Percentiles rank a stretch among this genome's conserved stretches.
Conservation (phyloP, 192 early-diverging fungal genomes). For the Umbelopsis ramanniana region DNA sequence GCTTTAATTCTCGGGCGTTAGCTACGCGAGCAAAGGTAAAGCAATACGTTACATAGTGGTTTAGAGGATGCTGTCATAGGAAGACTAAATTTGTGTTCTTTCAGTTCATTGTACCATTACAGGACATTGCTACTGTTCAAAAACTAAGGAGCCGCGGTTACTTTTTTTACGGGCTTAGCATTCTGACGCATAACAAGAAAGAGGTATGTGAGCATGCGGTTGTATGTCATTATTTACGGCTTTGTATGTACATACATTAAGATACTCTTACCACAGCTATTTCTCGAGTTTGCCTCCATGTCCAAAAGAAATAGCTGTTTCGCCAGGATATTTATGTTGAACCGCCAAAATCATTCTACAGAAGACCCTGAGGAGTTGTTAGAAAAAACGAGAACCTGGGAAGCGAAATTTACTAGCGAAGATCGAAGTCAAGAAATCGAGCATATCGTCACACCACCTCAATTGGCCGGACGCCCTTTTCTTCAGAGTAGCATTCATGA, state of each 20-base stretch:
- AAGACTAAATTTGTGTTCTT: not conserved
- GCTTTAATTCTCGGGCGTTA: constrained; percentile 62
- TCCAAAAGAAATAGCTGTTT: constrained; percentile 51
- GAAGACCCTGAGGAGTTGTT: not conserved
- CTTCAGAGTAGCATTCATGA: constrained; percentile 11
- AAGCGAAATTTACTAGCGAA: not conserved
- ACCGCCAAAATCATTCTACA: not conserved
- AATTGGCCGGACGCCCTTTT: not conserved
- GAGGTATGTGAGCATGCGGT: constrained; percentile 35
- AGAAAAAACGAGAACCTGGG: constrained; percentile 3
- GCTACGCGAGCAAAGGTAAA: constrained; percentile 51
- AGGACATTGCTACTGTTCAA: constrained; percentile 51
- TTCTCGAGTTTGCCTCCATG: constrained; percentile 61
- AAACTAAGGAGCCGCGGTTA: constrained; percentile 47
- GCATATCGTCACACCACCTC: not conserved
- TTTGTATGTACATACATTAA: not conserved
- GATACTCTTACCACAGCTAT: constrained; percentile 37
- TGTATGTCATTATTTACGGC: not conserved
- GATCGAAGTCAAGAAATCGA: constrained; percentile 2
- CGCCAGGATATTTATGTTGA: constrained; percentile 30
- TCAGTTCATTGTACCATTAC: constrained; percentile 58
- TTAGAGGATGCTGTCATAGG: not conserved
- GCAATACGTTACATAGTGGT: not conserved
- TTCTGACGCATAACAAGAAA: constrained; percentile 50
- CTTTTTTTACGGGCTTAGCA: constrained; percentile 49